Evolutionary conservation across 305 asterid genomes (phyloP).

Genomic region (Fraxinus nigra): DNA sequence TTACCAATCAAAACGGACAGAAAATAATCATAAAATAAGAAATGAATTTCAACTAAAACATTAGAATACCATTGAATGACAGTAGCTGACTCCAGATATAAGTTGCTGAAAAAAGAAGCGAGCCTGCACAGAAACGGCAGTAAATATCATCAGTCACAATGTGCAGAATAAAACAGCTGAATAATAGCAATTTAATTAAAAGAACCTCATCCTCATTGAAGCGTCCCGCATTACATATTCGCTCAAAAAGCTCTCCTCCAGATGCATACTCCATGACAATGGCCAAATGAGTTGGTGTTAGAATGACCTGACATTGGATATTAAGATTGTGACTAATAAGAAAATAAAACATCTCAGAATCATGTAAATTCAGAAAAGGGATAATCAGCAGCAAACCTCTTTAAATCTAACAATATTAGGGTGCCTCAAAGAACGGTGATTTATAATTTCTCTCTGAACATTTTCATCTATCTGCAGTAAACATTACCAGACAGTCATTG

Average conservation of each 20-base stretch:
- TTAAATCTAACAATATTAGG: constrained; percentile 74
- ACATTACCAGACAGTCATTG: constrained; percentile 13
- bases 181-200: constrained; percentile 14
- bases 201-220: constrained; percentile 92
- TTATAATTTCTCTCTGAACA: constrained; percentile 76
- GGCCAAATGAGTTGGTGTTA: constrained; percentile 90
- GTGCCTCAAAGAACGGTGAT: constrained; percentile 80
- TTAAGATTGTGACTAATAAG: constrained; percentile 2
- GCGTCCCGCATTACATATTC: constrained; percentile 85
- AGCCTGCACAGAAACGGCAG: constrained; percentile 40
- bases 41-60: constrained; percentile 9
- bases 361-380: neutral
- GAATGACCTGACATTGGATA: constrained; percentile 57
- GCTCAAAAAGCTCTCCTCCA: constrained; percentile 87
- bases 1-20: constrained; percentile 3
- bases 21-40: neutral
- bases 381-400: constrained; percentile 51
- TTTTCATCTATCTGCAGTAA: constrained; percentile 77
- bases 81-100: constrained; percentile 81
- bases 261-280: constrained; percentile 96
- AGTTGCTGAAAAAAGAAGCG: constrained; percentile 79
- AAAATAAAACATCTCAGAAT: neutral
- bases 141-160: neutral
- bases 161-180: neutral
- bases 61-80: constrained; percentile 56